Percentiles rank a stretch among this genome's conserved stretches.
phyloP scores from a whole-genome alignment of 305 asterid genomes.

The Andrographis paniculata region DNA sequence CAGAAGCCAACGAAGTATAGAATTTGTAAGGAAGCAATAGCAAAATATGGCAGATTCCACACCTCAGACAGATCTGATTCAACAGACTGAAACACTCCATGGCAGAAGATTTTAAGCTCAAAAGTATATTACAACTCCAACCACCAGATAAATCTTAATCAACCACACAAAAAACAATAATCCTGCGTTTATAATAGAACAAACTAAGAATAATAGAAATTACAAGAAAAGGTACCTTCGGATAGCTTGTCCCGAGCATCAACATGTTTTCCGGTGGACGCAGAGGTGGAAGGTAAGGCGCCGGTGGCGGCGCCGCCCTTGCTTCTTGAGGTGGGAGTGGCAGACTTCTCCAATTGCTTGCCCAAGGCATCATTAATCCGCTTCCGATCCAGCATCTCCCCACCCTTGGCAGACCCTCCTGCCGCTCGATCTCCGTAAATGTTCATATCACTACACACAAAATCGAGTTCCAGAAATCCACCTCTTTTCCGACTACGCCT shows the following conservation, averaged over 20 bases:
- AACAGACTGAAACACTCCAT: not conserved
- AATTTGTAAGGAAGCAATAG: no score
- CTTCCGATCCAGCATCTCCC: conserved; percentile 80
- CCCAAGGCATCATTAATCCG: conserved; percentile 77
- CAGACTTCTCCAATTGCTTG: conserved; percentile 74
- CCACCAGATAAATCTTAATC: not conserved
- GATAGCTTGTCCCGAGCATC: conserved; percentile 60
- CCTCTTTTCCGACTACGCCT: not conserved
- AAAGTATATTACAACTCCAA: no score
- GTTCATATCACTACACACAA: not conserved
- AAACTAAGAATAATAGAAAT: not conserved
- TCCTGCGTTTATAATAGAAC: not conserved
- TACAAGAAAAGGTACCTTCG: conserved; percentile 32
- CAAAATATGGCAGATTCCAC: not conserved
- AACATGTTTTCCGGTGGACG: conserved; percentile 35
- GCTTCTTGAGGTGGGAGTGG: conserved; percentile 73
- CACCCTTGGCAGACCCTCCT: conserved; percentile 69
- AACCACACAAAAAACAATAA: not conserved
- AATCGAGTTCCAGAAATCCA: not conserved
- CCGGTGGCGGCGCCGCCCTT: conserved; percentile 33
- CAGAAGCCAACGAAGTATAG: no score
- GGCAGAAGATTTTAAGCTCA: not conserved
- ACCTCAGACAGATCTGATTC: not conserved
- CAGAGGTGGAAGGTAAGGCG: conserved; percentile 42
- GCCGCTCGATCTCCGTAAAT: conserved; percentile 69